Conservation (phyloP, 352 stramenopile genomes). For the Pythium brassicae region DNA sequence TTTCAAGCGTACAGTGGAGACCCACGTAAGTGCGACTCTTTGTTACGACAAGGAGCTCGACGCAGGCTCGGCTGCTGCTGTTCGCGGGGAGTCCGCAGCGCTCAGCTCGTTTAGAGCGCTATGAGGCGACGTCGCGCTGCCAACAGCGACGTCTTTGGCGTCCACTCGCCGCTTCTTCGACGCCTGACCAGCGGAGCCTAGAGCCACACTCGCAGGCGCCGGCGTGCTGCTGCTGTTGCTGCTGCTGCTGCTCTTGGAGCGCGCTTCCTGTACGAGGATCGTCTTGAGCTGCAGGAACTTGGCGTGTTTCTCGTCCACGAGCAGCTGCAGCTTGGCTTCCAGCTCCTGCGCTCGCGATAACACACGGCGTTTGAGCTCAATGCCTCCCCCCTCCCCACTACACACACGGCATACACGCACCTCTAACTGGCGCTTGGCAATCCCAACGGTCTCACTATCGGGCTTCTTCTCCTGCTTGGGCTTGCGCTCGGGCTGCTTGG, state of each 20-base stretch:
- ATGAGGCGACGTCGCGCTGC: background rate
- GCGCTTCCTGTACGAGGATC: constrained; percentile 62
- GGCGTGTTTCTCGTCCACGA: constrained; percentile 66
- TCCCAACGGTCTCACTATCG: constrained; percentile 17
- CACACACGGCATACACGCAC: constrained; percentile 3
- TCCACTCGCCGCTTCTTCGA: constrained; percentile 19
- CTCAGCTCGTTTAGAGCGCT: background rate
- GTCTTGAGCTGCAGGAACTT: constrained; percentile 75
- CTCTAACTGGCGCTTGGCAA: constrained; percentile 29
- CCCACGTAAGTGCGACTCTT: too few species aligned
- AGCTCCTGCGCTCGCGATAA: constrained; percentile 22
- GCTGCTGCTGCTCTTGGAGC: constrained; percentile 28
- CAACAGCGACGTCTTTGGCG: too few species aligned
- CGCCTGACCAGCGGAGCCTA: background rate
- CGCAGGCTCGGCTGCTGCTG: too few species aligned
- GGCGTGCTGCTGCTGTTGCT: background rate
- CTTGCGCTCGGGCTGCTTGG: constrained; percentile 2
- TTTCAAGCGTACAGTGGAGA: too few species aligned
- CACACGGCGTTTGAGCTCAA: background rate
- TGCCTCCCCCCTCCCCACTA: too few species aligned
- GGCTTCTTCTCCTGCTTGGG: constrained; percentile 16
- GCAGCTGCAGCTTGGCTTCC: constrained; percentile 33
- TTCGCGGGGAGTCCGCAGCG: background rate
- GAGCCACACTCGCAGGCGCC: background rate
- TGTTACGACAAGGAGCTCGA: too few species aligned